phyloP scores from a whole-genome alignment of 2,329 filamentous ascomycete genomes.

The Aaosphaeria pasadenensis region DNA sequence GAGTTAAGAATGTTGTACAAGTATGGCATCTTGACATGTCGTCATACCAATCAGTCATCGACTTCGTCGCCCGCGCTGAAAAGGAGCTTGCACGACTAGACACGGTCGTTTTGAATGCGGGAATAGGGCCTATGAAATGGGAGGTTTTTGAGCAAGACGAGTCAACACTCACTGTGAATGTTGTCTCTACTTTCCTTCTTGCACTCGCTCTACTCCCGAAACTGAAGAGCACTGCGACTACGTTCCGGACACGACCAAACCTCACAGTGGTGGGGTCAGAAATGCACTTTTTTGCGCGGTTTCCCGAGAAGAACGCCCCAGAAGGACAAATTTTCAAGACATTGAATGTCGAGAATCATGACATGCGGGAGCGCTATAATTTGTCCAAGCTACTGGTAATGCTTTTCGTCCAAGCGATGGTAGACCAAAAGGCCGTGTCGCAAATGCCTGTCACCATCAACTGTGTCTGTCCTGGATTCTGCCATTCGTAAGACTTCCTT shows the following conservation, averaged over 20 bases:
- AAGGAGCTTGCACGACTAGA: background rate
- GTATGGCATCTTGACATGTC: background rate
- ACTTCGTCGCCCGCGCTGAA: background rate
- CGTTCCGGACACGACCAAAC: background rate
- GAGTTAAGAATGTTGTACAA: background rate
- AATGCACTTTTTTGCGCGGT: background rate
- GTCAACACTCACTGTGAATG: constrained; percentile 31
- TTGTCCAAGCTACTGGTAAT: constrained; percentile 6
- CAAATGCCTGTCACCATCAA: constrained; percentile 29
- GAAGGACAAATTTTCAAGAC: constrained; percentile 1
- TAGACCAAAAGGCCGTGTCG: constrained; percentile 8
- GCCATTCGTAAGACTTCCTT: constrained; percentile 21
- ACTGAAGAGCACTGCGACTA: background rate
- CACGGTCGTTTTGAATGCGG: background rate
- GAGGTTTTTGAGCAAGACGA: constrained; percentile 23
- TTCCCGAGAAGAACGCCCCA: constrained; percentile 1
- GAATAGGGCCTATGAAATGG: background rate
- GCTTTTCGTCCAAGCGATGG: constrained; percentile 20
- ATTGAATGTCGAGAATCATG: constrained; percentile 3
- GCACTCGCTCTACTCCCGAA: constrained; percentile 23
- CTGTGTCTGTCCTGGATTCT: constrained; percentile 31
- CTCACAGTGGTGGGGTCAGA: constrained; percentile 5
- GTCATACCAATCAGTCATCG: background rate
- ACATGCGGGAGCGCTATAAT: background rate
- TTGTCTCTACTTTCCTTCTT: constrained; percentile 29